These are phyloP conservation scores for Elongisporangium undulatum DNA, from an alignment of 352 stramenopile species.

Conservation along the genomic window DNA sequence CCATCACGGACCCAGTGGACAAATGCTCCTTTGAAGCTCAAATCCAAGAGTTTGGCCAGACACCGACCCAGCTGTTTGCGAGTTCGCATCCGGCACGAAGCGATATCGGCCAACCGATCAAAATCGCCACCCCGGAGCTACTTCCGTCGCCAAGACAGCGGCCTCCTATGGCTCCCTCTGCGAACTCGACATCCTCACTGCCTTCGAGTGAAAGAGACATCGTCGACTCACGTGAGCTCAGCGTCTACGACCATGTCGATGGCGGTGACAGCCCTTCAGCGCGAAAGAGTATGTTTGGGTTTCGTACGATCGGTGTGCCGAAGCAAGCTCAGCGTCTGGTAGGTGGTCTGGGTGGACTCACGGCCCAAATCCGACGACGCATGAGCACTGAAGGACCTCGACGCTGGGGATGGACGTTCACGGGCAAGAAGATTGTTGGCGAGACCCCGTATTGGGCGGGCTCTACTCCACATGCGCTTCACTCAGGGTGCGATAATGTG, in stretches of 20 bases:
- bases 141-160: conserved; percentile 25
- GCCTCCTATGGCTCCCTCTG: conserved; percentile 13
- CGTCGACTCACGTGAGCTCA: conserved; percentile 9
- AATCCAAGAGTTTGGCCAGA: conserved; percentile 93
- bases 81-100: conserved; percentile 64
- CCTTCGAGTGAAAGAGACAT: conserved; percentile 17
- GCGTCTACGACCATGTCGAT: conserved; percentile 18
- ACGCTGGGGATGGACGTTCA: conserved; percentile 74
- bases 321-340: conserved; percentile 77
- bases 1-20: conserved; percentile 87
- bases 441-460: conserved; percentile 58
- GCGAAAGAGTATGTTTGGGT: conserved; percentile 67
- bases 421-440: conserved; percentile 19
- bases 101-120: conserved; percentile 45
- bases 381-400: conserved; percentile 65
- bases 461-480: conserved; percentile 60
- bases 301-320: conserved; percentile 53
- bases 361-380: conserved; percentile 65
- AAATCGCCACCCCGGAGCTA: conserved; percentile 46
- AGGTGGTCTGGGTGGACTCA: conserved; percentile 65
- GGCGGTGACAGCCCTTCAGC: conserved; percentile 22
- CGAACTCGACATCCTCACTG: conserved; percentile 15
- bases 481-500: conserved; percentile 46
- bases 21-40: conserved; percentile 92
- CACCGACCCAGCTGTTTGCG: conserved; percentile 71